Evolutionary conservation across 1,284 basidiomycete genomes (phyloP).

Genomic region (Ceratobasidium sp.): DNA sequence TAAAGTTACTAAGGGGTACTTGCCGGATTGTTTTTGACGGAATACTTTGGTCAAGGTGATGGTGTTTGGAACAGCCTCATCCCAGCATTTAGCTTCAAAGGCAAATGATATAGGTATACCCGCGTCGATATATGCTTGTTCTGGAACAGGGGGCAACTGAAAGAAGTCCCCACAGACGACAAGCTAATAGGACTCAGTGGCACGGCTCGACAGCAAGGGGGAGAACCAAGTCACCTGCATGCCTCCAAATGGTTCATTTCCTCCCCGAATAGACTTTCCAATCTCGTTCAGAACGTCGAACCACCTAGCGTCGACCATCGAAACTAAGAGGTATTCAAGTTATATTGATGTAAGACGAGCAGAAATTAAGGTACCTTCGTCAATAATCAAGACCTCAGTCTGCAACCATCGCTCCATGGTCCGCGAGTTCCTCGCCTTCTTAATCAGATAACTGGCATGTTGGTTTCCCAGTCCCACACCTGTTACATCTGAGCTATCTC

Average conservation of each 20-base stretch:
- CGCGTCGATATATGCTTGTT: conserved; percentile 57
- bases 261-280: conserved; percentile 73
- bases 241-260: conserved; percentile 85
- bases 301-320: conserved; percentile 95
- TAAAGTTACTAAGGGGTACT: not conserved
- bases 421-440: conserved; percentile 12
- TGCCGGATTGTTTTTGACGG: conserved; percentile 59
- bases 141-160: conserved; percentile 91
- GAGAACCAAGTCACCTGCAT: conserved; percentile 75
- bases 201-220: conserved; percentile 22
- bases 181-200: conserved; percentile 62
- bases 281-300: conserved; percentile 88
- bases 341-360: not conserved
- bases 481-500: not conserved
- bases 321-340: conserved; percentile 68
- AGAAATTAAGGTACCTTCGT: conserved; percentile 75
- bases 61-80: conserved; percentile 65
- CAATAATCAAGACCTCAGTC: conserved; percentile 89
- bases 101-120: conserved; percentile 67
- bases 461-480: conserved; percentile 25
- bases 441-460: conserved; percentile 5
- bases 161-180: conserved; percentile 94
- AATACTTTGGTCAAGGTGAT: conserved; percentile 75
- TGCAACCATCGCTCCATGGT: conserved; percentile 71
- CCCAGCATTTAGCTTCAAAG: conserved; percentile 88